Evolutionary conservation across 1,284 basidiomycete species (phyloP).

Genomic region (Marasmius tenuissimus): DNA sequence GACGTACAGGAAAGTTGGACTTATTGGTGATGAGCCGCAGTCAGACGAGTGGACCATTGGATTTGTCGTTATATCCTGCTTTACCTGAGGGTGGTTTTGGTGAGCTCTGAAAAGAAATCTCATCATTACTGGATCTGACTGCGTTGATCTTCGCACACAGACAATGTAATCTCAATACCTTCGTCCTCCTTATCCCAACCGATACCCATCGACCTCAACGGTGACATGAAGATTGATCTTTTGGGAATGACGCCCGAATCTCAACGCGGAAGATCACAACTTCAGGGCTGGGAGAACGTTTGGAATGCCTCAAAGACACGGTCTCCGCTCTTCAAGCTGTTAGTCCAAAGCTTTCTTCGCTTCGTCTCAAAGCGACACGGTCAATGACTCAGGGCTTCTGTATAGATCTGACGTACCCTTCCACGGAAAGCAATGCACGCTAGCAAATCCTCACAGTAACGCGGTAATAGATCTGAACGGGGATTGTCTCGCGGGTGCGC

Average conservation of each 20-base stretch:
- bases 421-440: constrained; percentile 63
- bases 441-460: constrained; percentile 90
- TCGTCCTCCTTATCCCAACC: constrained; percentile 78
- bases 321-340: constrained; percentile 64
- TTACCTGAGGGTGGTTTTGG: constrained; percentile 66
- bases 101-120: constrained; percentile 32
- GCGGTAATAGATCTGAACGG: constrained; percentile 96
- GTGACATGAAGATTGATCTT: constrained; percentile 87
- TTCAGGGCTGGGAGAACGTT: constrained; percentile 76
- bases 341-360: constrained; percentile 21
- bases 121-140: background rate
- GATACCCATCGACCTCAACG: constrained; percentile 83
- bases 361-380: constrained; percentile 1
- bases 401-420: constrained; percentile 61
- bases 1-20: constrained; percentile 90
- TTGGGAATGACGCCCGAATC: constrained; percentile 66
- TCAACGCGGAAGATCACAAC: constrained; percentile 32
- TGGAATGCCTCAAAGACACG: constrained; percentile 62
- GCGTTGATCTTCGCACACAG: constrained; percentile 28
- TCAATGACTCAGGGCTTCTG: background rate
- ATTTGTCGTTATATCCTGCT: constrained; percentile 71
- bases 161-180: constrained; percentile 52
- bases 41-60: constrained; percentile 47
- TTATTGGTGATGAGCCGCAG: constrained; percentile 81
- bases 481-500: constrained; percentile 87